Conservation (phyloP, 2,329 filamentous ascomycete species). For the Alternaria conjuncta region DNA sequence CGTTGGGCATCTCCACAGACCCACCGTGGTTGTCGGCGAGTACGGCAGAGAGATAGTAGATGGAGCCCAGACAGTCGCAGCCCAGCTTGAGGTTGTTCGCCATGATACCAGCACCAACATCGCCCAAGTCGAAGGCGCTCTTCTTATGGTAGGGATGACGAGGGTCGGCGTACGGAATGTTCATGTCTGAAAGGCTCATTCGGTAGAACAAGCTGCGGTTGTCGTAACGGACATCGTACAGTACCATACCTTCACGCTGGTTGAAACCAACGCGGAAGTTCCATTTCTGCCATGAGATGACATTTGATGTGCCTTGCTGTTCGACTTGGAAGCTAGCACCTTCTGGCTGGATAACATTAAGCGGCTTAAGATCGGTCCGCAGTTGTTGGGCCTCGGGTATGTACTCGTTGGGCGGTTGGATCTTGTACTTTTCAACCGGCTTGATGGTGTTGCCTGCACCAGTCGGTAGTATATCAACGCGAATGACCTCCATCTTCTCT, state of each 20-base stretch:
- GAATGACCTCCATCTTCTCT: constrained; percentile 67
- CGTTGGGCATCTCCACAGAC: constrained; percentile 66
- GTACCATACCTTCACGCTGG: constrained; percentile 70
- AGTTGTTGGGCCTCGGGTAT: constrained; percentile 67
- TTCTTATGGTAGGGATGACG: constrained; percentile 71
- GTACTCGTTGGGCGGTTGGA: constrained; percentile 69
- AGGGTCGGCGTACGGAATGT: constrained; percentile 68
- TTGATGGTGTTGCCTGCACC: constrained; percentile 67
- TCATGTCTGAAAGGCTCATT: constrained; percentile 71
- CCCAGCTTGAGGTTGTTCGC: constrained; percentile 73
- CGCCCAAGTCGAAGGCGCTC: constrained; percentile 71
- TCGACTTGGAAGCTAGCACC: constrained; percentile 66
- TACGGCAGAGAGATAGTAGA: constrained; percentile 69
- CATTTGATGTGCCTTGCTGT: constrained; percentile 60
- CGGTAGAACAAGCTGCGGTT: constrained; percentile 71
- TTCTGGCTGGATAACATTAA: constrained; percentile 69
- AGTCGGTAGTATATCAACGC: constrained; percentile 73
- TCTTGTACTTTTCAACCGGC: constrained; percentile 63
- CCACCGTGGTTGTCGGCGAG: constrained; percentile 66
- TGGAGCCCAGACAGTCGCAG: constrained; percentile 73
- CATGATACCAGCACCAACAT: constrained; percentile 69
- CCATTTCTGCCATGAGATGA: constrained; percentile 74
- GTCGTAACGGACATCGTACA: constrained; percentile 71
- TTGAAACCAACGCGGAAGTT: constrained; percentile 73
- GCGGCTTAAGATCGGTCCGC: constrained; percentile 67